Evolutionary conservation across 371 early-diverging fungal species (phyloP).

Genomic region (Mucor circinelloides): DNA sequence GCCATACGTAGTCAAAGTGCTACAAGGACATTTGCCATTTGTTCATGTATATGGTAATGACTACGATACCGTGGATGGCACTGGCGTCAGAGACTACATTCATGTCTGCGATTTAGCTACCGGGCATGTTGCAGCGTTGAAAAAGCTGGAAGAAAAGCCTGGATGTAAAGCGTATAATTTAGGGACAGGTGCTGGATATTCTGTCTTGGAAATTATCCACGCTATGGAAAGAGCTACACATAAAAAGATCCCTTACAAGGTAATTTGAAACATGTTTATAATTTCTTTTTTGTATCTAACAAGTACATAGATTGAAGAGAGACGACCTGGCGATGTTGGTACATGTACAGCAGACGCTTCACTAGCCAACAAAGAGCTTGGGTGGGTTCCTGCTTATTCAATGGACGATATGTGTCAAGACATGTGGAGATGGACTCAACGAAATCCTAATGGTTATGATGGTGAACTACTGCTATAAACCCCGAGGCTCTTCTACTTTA

Average conservation of each 20-base stretch:
- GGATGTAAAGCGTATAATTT: slow-evolving; percentile 80
- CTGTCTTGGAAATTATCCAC: slow-evolving; percentile 84
- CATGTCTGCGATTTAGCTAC: slow-evolving; percentile 88
- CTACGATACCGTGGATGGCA: slow-evolving; percentile 88
- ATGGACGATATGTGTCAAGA: slow-evolving; percentile 88
- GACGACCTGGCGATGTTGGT: slow-evolving; percentile 87
- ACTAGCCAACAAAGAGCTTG: slow-evolving; percentile 69
- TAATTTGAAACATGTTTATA: slow-evolving; percentile 21
- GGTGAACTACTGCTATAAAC: slow-evolving; percentile 19
- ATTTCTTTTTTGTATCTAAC: neutral
- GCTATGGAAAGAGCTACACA: slow-evolving; percentile 76
- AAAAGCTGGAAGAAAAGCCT: slow-evolving; percentile 57
- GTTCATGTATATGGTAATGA: slow-evolving; percentile 84
- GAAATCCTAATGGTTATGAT: slow-evolving; percentile 73
- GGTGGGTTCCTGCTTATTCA: slow-evolving; percentile 71
- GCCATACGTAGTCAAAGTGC: slow-evolving; percentile 85
- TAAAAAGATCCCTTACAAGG: slow-evolving; percentile 63
- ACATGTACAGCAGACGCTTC: slow-evolving; percentile 79
- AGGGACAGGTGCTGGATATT: slow-evolving; percentile 84
- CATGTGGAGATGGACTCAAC: slow-evolving; percentile 83
- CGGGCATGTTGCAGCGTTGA: slow-evolving; percentile 83
- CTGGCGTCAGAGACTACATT: slow-evolving; percentile 91
- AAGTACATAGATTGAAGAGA: slow-evolving; percentile 43
- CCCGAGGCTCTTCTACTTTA: slow-evolving; percentile 10
- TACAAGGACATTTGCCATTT: slow-evolving; percentile 70